phyloP scores from a whole-genome alignment of 169 alveolate species.

The Cryptosporidium bovis region DNA sequence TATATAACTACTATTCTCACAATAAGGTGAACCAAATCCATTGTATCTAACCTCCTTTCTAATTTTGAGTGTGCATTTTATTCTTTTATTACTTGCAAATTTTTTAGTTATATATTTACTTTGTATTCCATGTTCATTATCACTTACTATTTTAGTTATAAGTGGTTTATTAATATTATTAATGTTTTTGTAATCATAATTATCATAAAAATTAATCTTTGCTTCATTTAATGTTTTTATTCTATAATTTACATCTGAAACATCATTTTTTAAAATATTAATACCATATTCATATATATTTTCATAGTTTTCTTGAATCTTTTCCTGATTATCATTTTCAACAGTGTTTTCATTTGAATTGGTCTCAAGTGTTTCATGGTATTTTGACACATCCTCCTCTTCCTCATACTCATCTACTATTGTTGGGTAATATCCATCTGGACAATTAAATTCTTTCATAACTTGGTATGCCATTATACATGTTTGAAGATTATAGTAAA shows the following conservation, averaged over 20 bases:
- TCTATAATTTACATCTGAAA: slow-evolving; percentile 29
- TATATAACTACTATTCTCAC: slow-evolving; percentile 27
- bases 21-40: slow-evolving; percentile 51
- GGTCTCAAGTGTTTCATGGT: too few relatives aligned
- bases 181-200: slow-evolving; percentile 1
- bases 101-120: slow-evolving; percentile 27
- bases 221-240: slow-evolving; percentile 26
- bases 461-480: slow-evolving; percentile 68
- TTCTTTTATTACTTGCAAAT: background rate
- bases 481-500: slow-evolving; percentile 29
- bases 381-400: too few relatives aligned
- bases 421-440: slow-evolving; percentile 42
- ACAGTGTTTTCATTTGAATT: too few relatives aligned
- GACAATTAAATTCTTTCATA: slow-evolving; percentile 47
- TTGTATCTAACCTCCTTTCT: slow-evolving; percentile 10
- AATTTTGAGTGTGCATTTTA: background rate
- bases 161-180: slow-evolving; percentile 7
- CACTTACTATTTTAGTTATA: slow-evolving; percentile 33
- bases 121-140: slow-evolving; percentile 38
- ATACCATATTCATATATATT: background rate
- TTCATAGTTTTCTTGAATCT: background rate
- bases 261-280: background rate
- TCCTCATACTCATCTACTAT: background rate
- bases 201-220: background rate
- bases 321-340: too few relatives aligned